Conservation (phyloP, 345 rosid species). For the Arabis hirsuta region DNA sequence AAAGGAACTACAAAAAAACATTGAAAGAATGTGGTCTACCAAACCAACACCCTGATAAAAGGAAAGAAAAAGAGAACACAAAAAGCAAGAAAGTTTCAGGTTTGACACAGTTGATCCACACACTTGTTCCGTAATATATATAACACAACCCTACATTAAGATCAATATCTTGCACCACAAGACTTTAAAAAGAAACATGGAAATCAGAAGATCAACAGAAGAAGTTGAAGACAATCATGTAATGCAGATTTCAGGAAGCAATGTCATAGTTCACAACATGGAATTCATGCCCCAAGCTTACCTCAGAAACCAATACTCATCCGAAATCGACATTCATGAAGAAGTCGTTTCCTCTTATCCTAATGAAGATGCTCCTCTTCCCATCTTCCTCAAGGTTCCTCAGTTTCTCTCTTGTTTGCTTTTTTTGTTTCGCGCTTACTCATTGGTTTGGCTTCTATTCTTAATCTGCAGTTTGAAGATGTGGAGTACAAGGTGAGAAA, state of each 20-base stretch:
- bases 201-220: constrained; percentile 51
- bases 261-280: constrained; percentile 73
- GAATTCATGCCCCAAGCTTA: constrained; percentile 85
- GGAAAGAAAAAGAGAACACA: constrained; percentile 52
- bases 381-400: constrained; percentile 81
- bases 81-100: constrained; percentile 56
- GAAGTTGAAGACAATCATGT: constrained; percentile 68
- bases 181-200: constrained; percentile 48
- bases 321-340: constrained; percentile 71
- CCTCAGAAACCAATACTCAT: constrained; percentile 63
- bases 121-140: constrained; percentile 38
- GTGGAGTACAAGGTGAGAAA: constrained; percentile 75
- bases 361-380: constrained; percentile 70
- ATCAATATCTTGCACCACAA: constrained; percentile 7
- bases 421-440: constrained; percentile 1
- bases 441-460: constrained; percentile 1
- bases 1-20: constrained; percentile 41
- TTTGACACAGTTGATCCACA: constrained; percentile 61
- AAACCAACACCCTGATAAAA: constrained; percentile 49
- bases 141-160: constrained; percentile 30
- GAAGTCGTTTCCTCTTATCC: constrained; percentile 41
- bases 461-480: constrained; percentile 77
- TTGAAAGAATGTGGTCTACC: constrained; percentile 79
- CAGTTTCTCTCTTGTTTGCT: constrained; percentile 4
- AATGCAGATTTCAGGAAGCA: constrained; percentile 81